Base-by-base conservation (phyloP, 345 rosid species). In the Aurinia saxatilis region DNA sequence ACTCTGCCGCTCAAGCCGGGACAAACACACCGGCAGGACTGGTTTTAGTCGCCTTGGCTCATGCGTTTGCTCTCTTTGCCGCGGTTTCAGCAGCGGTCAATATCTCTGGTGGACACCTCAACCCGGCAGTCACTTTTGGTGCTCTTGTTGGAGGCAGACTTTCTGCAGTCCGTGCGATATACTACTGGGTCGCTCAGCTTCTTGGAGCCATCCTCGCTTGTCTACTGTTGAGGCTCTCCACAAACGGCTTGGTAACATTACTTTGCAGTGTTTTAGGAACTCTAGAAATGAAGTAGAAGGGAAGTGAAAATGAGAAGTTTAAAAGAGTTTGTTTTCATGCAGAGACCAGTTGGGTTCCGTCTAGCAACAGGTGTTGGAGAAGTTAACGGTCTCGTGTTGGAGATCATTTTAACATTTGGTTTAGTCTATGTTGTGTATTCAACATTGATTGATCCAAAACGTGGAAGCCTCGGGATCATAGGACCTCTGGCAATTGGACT, bases 61-160 rank as follows among this genome's bases (percentile, higher is more conserved):
- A 85, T 50, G 90, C 83, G 8, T 77, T 90, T 45, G 84, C 80
- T 9, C 63, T 86, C 5, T 80, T 84, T 10, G 78, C 89, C 0
- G 91, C 90, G 0, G 80, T 86, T 14, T 71, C 97, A 0, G 79
- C 84, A 0, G 78, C 83, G 61, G 58, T 82, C 63, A 86, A 84
- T 71, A 38, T 81, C 50, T 90, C 91, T 1, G 90, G 90, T 3
- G 96, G 91, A 56, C 95, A 89, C 10, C 72, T 89, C 2, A 89
- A 89, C 63, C 93, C 96, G 1, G 96, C 96, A 0, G 87, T 84
- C 53, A 86, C 96, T 55, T 83, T 84, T 5, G 91, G 85, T 30
- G 78, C 90, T 29, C 86, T 87, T 11, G 64, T 87, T 3, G 90
- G 90, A n/a, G 95, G 95, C 4, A 77, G 89, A 66, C 42, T 90